Evolutionary conservation across 2,329 filamentous ascomycete genomes (phyloP), one percentile per base, ranked within the genome.

Genomic region (Cordyceps pruinosa): DNA sequence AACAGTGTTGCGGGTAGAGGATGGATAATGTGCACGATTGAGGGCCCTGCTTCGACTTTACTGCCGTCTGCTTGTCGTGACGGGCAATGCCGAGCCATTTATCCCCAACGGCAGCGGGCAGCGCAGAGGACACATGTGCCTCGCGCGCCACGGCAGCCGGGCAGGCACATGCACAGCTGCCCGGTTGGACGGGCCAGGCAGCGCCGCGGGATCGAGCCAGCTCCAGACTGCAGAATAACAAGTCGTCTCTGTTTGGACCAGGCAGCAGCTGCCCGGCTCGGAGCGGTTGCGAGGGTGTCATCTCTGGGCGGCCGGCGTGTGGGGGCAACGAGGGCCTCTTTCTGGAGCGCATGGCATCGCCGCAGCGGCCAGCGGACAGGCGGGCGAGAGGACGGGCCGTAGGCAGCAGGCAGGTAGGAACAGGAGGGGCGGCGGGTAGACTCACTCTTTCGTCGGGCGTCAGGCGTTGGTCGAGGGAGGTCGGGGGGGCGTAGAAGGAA

Each of bases 61-160:
- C 34, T 34, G 26, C 44, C 23, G 25, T 12, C 34, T n/a, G 19
- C 8, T 7, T 13, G 32, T 19, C 34, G 34, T 48, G 34, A 42
- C 9, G 52, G 25, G 52, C 52, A 34, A 48, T 41, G 52, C 25
- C 26, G 23, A 44, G n/a, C 52, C 42, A 39, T 56, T 48, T 56
- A 46, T 46, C 32, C 30, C 52, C 44, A 41, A 32, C n/a, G 25
- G 44, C 52, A 5, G 25, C 55, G 50, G 25, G 44, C 52, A 5
- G 25, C 55, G 50, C 37, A 57, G 39, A 57, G 55, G 55, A 57
- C 55, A 57, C 39, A 51, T 57, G 47, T 51, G 47, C 47, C 21
- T 50, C 39, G n/a, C 47, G 44, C 42, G 25, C 32, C 41, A 37
- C 41, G 26, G 28, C 23, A 8, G 21, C 44, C 19, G 5, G 12